Evolutionary conservation across 345 rosid genomes (phyloP), one percentile per base, ranked within the genome.

Genomic region (Salix koriyanagi): DNA sequence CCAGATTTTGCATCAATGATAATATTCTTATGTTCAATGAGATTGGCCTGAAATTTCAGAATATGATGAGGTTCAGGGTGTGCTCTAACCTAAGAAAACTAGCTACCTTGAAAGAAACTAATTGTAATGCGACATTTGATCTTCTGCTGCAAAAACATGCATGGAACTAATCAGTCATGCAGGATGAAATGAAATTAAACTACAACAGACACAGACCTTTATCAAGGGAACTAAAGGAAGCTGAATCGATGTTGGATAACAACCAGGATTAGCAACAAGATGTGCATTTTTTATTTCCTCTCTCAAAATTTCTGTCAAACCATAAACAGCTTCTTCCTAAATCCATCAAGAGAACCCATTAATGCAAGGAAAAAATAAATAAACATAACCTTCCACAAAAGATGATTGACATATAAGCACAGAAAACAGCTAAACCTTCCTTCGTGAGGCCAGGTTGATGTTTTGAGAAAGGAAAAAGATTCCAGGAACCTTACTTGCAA

Each of bases 181-280:
- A 30, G 46, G 34, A 70, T 66, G 39, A 65, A 86, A 66, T 19
- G 41, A 54, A 69, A 25, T 36, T 56, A 34, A 41, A 79, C 28
- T 66, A 30, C 25, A 75, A 61, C 5, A 64, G 30, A 62, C 36
- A 50, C 52, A 44, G 64, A 96, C 99, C 97, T 94, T 88, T 69
- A 92, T 79, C 78, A 96, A 79, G 75, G 98, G 98, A 85, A 94
- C 86, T 76, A 96, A 95, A 62, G 98, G 98, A 85, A 96, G 95
- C 80, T 96, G 99, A 83, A 94, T 86, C 3, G 98, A 87, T 42
- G 99, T 96, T 8, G 99, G 99, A 81, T 96, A 96, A 80, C 99
- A 96, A 74, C 98, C 99, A 70, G 99, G 99, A 76, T 96, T 96
- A 83, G 98, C 99, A 36, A 96, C 99, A 34, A 96, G 84, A 30